phyloP scores from a whole-genome alignment of 2,329 filamentous ascomycete species.

The Gliomastix tumulicola region DNA sequence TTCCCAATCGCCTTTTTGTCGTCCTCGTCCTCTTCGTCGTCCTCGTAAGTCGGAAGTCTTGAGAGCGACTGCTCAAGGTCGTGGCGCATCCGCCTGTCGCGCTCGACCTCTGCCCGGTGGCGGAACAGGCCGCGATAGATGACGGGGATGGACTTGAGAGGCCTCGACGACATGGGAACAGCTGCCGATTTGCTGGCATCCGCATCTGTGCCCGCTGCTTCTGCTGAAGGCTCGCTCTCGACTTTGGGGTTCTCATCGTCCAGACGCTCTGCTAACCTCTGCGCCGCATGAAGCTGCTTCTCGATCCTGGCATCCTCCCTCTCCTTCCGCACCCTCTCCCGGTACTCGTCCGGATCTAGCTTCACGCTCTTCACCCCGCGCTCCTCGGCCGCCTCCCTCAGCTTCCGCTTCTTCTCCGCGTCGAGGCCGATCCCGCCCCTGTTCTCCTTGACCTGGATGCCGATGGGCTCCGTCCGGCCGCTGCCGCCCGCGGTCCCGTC shows the following conservation, averaged over 20 bases:
- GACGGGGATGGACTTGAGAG: constrained; percentile 63
- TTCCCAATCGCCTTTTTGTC: constrained; percentile 64
- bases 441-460: constrained; percentile 69
- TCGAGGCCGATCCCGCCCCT: constrained; percentile 80
- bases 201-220: constrained; percentile 9
- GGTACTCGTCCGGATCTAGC: constrained; percentile 62
- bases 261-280: constrained; percentile 76
- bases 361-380: constrained; percentile 52
- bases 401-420: constrained; percentile 72
- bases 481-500: constrained; percentile 25
- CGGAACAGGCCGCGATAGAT: constrained; percentile 73
- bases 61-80: constrained; percentile 60
- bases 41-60: constrained; percentile 59
- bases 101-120: constrained; percentile 61
- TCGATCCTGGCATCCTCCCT: constrained; percentile 63
- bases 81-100: constrained; percentile 56
- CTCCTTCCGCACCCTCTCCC: constrained; percentile 64
- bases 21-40: constrained; percentile 64
- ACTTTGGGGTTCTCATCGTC: constrained; percentile 42
- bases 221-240: background rate
- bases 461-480: constrained; percentile 60
- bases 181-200: constrained; percentile 14
- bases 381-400: constrained; percentile 55
- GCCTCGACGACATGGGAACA: constrained; percentile 33
- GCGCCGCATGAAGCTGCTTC: constrained; percentile 65